Conservation (phyloP, 331 rosid species). For the Saraca asoca region DNA sequence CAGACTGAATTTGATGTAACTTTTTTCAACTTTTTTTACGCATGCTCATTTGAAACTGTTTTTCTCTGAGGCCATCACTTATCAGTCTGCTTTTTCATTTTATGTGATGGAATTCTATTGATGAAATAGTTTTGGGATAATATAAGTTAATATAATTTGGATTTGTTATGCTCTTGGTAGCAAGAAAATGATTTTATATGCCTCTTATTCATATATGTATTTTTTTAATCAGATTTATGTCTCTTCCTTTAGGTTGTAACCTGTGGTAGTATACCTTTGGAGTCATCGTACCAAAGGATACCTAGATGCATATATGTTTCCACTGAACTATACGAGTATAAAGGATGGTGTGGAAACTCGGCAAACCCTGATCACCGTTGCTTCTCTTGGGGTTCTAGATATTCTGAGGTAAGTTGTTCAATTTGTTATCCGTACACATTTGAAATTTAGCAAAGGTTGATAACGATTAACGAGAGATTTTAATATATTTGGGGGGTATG, state of each 20-base stretch:
- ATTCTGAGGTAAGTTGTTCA: conserved; percentile 70
- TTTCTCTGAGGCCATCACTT: too few relatives aligned
- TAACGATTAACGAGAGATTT: too few relatives aligned
- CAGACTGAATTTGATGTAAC: too few relatives aligned
- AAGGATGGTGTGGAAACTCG: conserved; percentile 78
- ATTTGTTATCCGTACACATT: too few relatives aligned
- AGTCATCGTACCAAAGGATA: conserved; percentile 85
- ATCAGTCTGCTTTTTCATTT: too few relatives aligned
- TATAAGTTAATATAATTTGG: neutral
- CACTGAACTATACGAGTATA: conserved; percentile 77
- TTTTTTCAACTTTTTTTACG: too few relatives aligned
- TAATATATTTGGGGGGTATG: too few relatives aligned
- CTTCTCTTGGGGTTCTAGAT: conserved; percentile 80
- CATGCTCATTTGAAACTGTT: too few relatives aligned
- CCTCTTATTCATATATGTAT: neutral
- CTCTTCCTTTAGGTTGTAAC: conserved; percentile 80
- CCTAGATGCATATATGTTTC: conserved; percentile 88
- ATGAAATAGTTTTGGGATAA: conserved; percentile 11
- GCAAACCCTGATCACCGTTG: conserved; percentile 74
- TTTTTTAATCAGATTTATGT: conserved; percentile 18
- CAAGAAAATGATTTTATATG: neutral
- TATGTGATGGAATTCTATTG: too few relatives aligned
- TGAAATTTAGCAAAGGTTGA: too few relatives aligned
- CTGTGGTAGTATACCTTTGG: conserved; percentile 97
- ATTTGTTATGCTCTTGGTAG: neutral